Base-by-base conservation (phyloP, 169 alveolate genomes). In the Perkinsus chesapeaki region DNA sequence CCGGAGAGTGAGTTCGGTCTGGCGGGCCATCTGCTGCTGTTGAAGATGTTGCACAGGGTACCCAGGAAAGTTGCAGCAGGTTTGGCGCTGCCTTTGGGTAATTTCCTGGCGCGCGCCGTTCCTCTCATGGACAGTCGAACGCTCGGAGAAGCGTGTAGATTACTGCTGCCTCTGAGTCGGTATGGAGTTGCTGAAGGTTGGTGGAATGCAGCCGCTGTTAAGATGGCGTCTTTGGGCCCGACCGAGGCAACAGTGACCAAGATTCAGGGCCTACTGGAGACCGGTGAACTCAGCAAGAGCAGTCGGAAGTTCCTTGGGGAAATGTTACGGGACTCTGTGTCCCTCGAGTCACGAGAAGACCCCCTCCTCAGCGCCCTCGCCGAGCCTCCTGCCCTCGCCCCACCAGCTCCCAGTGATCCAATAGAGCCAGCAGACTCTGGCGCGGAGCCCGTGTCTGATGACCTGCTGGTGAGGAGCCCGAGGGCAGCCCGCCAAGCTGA, bases 101-200 rank as follows among this genome's bases (percentile, higher is more conserved):
- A 60, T 60, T 60, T 60, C 82, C 82, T 60, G 82, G 82, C 82
- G 82, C 82, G 82, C 82, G 82, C 82, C 82, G 82, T 60, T 1
- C 82, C 82, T 34, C 27, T 60, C 37, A 60, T 60, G 82, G 82
- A 60, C 82, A 60, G 82, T 34, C 12, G 31, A 60, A 60, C 82
- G 3, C 12, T 60, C 27, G 82, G 23, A 34, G 82, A 60, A 23
- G 82, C 27, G 27, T 60, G 82, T 16, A 1, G 82, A 60, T 60
- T 60, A 34, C 82, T 60, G 82, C 27, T 60, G 82, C 82, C 82
- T 23, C 27, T 60, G 82, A 60, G 82, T 60, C 82, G 82, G 82
- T 60, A 60, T 60, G 82, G 82, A 20, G 82, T 23, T 5, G 31
- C 82, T 16, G 82, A 60, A 16, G 82, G 82, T 23, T 60, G 82